A percentile compares a stretch with the other conserved stretches of the same genome.
Evolutionary conservation across 1,139 yeast genomes (phyloP).

Genomic region (Geotrichum carabidarum): DNA sequence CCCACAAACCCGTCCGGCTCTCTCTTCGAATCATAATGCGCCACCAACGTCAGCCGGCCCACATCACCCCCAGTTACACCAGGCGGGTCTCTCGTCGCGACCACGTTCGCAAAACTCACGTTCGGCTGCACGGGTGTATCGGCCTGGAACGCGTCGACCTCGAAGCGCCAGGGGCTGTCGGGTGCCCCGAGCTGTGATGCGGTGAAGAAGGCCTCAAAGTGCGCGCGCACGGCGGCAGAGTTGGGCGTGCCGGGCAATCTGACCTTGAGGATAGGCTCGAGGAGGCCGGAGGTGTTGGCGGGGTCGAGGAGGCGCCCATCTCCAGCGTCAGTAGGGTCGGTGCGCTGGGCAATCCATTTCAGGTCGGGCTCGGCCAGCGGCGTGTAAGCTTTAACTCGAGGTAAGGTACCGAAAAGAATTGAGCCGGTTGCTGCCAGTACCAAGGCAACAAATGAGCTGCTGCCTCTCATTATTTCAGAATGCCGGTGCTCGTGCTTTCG

Average conservation of each 20-base stretch:
- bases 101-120: slow-evolving; percentile 45
- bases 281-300: slow-evolving; percentile 25
- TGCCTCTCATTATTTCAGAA: too few species aligned
- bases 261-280: slow-evolving; percentile 36
- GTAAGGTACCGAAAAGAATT: too few species aligned
- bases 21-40: slow-evolving; percentile 52
- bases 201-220: slow-evolving; percentile 33
- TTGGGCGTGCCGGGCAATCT: slow-evolving; percentile 47
- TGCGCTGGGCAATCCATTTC: too few species aligned
- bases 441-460: too few species aligned
- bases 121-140: slow-evolving; percentile 36
- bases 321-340: too few species aligned
- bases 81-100: slow-evolving; percentile 38
- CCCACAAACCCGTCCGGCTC: slow-evolving; percentile 53
- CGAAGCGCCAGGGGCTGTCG: slow-evolving; percentile 39
- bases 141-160: slow-evolving; percentile 41
- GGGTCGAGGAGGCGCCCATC: background rate
- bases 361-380: too few species aligned
- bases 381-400: too few species aligned
- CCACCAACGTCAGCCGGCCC: slow-evolving; percentile 44
- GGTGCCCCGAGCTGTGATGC: background rate
- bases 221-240: slow-evolving; percentile 40
- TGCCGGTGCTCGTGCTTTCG: too few species aligned
- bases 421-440: too few species aligned
- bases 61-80: slow-evolving; percentile 24